phyloP scores from a whole-genome alignment of 345 rosid genomes.

The Reutealis trisperma region DNA sequence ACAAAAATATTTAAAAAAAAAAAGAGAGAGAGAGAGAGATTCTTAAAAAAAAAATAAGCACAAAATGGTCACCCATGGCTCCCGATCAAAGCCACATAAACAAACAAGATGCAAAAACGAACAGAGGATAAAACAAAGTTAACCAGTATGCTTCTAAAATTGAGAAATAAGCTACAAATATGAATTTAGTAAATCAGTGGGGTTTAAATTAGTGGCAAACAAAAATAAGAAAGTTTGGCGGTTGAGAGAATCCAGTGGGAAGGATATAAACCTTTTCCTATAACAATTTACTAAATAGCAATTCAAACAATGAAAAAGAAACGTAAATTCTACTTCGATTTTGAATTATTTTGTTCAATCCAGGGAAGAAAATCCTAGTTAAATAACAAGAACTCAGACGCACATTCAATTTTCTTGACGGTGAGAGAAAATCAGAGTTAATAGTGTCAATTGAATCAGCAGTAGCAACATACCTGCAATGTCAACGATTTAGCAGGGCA shows the following conservation, averaged over 20 bases:
- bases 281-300: background rate
- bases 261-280: background rate
- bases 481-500: background rate
- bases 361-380: background rate
- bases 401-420: background rate
- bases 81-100: background rate
- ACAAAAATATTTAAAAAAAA: background rate
- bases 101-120: background rate
- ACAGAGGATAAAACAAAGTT: background rate
- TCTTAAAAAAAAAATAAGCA: background rate
- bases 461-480: background rate
- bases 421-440: background rate
- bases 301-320: background rate
- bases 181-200: no score
- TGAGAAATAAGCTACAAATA: background rate
- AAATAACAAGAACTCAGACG: background rate
- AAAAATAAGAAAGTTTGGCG: no score
- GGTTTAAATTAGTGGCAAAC: background rate
- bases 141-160: background rate
- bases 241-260: no score
- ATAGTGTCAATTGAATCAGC: background rate
- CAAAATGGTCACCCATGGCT: constrained; percentile 1
- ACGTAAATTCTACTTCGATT: no score
- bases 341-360: background rate
- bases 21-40: background rate